Percentiles rank a stretch among this genome's conserved stretches.
Evolutionary conservation across 768 basidiomycete species (phyloP).

Genomic region (Panaeolus cyanescens): DNA sequence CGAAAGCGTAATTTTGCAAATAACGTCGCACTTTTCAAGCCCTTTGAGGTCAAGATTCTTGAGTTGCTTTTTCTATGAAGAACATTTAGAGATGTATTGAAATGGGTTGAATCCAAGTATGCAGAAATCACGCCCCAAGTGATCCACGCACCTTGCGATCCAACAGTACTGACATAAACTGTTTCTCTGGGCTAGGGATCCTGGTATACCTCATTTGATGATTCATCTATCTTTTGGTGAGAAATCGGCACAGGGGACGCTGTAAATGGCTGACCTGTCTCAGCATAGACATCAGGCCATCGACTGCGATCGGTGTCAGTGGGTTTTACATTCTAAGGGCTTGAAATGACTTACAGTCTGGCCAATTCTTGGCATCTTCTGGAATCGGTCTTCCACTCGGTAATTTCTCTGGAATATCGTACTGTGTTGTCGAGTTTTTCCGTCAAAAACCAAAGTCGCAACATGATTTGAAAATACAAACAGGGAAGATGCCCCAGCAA

Average conservation of each 20-base stretch:
- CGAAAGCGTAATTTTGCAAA: conserved; percentile 15
- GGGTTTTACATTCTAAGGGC: too few relatives aligned
- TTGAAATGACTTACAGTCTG: too few relatives aligned
- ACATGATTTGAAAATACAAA: conserved; percentile 4
- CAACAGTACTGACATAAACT: conserved; percentile 24
- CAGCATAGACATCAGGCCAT: too few relatives aligned
- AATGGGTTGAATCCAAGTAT: too few relatives aligned
- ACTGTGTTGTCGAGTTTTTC: not conserved
- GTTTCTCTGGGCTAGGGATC: conserved; percentile 19
- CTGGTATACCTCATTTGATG: conserved; percentile 12
- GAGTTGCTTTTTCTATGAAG: conserved; percentile 9
- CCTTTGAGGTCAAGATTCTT: conserved; percentile 13
- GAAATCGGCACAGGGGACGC: too few relatives aligned
- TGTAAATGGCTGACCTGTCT: too few relatives aligned
- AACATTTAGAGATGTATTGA: too few relatives aligned
- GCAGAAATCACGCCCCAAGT: too few relatives aligned
- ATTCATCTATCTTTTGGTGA: conserved; percentile 16
- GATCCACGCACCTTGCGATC: conserved; percentile 25
- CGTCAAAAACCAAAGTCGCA: not conserved
- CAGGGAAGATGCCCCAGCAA: conserved; percentile 29
- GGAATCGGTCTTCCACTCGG: too few relatives aligned
- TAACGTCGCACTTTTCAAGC: conserved; percentile 18
- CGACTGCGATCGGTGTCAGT: too few relatives aligned
- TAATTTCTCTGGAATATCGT: too few relatives aligned
- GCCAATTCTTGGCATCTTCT: too few relatives aligned